Percentiles rank a stretch among this genome's conserved stretches.
phyloP scores from a whole-genome alignment of 805 yeast species.

The Teunomyces panamensis region DNA sequence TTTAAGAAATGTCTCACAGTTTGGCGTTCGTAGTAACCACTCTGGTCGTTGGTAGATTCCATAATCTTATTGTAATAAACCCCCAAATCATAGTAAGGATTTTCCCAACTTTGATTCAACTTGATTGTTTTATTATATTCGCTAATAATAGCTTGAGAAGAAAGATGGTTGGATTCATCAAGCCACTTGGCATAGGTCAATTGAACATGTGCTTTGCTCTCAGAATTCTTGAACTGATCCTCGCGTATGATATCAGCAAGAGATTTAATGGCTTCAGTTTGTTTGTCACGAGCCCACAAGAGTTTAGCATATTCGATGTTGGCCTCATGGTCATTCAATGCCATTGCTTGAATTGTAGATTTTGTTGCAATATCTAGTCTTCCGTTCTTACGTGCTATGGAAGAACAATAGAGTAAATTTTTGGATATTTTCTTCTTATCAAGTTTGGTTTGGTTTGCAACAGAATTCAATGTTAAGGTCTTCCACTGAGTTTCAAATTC shows the following conservation, averaged over 20 bases:
- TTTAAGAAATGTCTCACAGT: slow-evolving; percentile 56
- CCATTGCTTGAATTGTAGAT: slow-evolving; percentile 60
- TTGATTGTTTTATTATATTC: slow-evolving; percentile 63
- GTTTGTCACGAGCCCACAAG: slow-evolving; percentile 87
- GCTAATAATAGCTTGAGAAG: slow-evolving; percentile 65
- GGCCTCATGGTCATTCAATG: slow-evolving; percentile 41
- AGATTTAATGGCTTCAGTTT: slow-evolving; percentile 73
- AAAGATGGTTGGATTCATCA: slow-evolving; percentile 79
- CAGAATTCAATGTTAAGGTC: slow-evolving; percentile 56
- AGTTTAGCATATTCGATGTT: slow-evolving; percentile 77
- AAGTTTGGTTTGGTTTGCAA: slow-evolving; percentile 31
- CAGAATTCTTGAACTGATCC: slow-evolving; percentile 13
- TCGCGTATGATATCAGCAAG: slow-evolving; percentile 42
- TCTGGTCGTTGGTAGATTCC: slow-evolving; percentile 55
- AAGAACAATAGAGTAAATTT: slow-evolving; percentile 58
- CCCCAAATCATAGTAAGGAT: slow-evolving; percentile 78
- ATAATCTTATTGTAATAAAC: slow-evolving; percentile 72
- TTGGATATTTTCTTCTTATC: slow-evolving; percentile 40
- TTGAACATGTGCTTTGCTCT: slow-evolving; percentile 46
- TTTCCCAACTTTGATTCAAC: slow-evolving; percentile 62
- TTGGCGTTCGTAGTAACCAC: slow-evolving; percentile 53
- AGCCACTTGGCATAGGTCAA: slow-evolving; percentile 85
- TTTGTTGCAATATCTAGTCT: slow-evolving; percentile 72
- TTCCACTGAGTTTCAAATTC: slow-evolving; percentile 58
- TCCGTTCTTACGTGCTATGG: slow-evolving; percentile 62